Base-by-base conservation (phyloP, 176 grass and related monocot species). In the Oryza officinalis region DNA sequence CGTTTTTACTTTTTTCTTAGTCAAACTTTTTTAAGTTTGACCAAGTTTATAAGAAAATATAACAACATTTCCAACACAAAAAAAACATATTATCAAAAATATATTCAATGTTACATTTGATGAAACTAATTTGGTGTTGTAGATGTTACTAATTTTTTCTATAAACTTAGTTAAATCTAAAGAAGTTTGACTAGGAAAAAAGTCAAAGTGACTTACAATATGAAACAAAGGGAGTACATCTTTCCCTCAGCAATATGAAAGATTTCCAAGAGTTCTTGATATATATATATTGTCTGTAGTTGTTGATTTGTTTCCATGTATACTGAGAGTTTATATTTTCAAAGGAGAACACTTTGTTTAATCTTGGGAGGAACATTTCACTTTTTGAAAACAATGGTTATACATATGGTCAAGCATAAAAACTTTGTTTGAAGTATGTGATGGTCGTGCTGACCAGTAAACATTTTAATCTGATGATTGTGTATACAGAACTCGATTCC, bases 401-500 rank as follows among this genome's bases (percentile, higher is more conserved):
- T 46, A 17, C 13, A 49, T n/a, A 13, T 47, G 17, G 31, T 79
- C 6, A 45, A 79, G 7, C 33, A 74, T 63, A 45, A 31, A 22
- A 13, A 25, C 38, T 71, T 71, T 25, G 40, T 68, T 63, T 37
- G 13, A 78, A 67, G 73, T 20, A 57, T 67, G 3, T 30, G 23
- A 67, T 59, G 67, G 67, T 74, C 45, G 61, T 68, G 22, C 7
- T 38, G 69, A 75, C 28, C 61, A 17, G 47, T 84, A 80, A 90
- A 78, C 46, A 75, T 70, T 76, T 83, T 80, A 27, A 3, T 80
- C 46, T 79, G 4, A 33, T 72, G 28, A 75, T 61, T 77, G 75
- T 70, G 43, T 71, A 50, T 33, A 27, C 86, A 98, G 95, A 46
- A 98, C 82, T 88, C 95, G 32, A 84, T 71, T 88, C 86, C 95